These are phyloP conservation scores for Suillus spraguei DNA, from an alignment of 768 basidiomycete genomes.

Conservation along the genomic window DNA sequence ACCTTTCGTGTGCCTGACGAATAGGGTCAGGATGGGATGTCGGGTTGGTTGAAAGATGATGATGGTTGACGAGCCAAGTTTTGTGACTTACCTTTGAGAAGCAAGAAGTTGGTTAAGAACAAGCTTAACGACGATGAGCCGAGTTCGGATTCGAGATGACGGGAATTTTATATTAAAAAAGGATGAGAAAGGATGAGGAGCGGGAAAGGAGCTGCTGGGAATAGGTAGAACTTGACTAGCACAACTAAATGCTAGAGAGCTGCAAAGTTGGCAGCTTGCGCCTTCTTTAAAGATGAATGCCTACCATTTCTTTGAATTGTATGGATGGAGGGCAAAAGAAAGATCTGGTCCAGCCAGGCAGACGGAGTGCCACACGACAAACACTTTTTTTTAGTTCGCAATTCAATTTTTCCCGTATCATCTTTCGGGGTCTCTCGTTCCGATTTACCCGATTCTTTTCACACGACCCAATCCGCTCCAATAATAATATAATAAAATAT, in stretches of 20 bases:
- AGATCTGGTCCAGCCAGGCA: conserved; percentile 7
- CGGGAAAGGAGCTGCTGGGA: not conserved
- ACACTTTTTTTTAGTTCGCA: not conserved
- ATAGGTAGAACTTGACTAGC: not conserved
- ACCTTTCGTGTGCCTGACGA: not conserved
- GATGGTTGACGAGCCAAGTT: not conserved
- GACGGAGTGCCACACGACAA: conserved; percentile 1
- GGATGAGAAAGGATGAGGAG: not conserved
- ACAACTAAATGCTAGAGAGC: conserved; percentile 4
- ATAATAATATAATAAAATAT: not conserved
- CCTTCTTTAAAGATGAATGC: conserved; percentile 2
- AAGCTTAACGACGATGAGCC: not conserved
- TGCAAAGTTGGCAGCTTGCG: not conserved
- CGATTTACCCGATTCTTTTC: conserved; percentile 4
- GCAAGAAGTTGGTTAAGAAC: not conserved
- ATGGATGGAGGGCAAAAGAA: conserved; percentile 6
- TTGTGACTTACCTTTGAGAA: not conserved
- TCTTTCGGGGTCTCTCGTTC: conserved; percentile 4
- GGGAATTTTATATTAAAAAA: conserved; percentile 1
- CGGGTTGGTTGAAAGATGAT: conserved; percentile 1
- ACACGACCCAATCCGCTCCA: conserved; percentile 1
- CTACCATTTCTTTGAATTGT: not conserved
- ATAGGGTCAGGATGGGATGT: not conserved
- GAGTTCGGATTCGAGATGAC: conserved; percentile 2
- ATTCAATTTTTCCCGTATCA: not conserved